These are phyloP conservation scores for Hypoxylon fuscum DNA, from an alignment of 495 filamentous ascomycete species.

Conservation along the genomic window DNA sequence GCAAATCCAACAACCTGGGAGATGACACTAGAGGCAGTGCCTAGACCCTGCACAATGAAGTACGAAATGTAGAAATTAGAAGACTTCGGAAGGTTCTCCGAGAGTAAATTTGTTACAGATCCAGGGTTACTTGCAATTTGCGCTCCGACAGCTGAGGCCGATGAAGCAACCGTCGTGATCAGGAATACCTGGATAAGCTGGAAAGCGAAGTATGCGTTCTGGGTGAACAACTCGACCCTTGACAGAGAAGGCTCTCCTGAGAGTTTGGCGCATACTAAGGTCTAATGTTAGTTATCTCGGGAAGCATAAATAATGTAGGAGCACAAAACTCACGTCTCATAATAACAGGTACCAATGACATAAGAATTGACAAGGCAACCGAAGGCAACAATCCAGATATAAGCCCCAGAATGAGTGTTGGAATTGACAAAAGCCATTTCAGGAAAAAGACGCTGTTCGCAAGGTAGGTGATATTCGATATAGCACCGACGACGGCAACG, in stretches of 20 bases:
- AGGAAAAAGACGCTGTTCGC: constrained; percentile 70
- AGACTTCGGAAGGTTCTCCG: constrained; percentile 76
- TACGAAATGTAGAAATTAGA: constrained; percentile 97
- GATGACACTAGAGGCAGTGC: constrained; percentile 77
- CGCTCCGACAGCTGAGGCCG: constrained; percentile 71
- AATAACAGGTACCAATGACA: constrained; percentile 88
- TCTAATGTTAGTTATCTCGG: constrained; percentile 12
- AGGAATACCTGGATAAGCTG: constrained; percentile 96
- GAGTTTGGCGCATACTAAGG: constrained; percentile 72
- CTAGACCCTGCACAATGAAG: constrained; percentile 91
- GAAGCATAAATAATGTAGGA: not conserved
- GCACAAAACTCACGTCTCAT: constrained; percentile 62
- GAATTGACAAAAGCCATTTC: constrained; percentile 76
- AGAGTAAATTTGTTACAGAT: constrained; percentile 69
- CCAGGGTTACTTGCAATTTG: constrained; percentile 71
- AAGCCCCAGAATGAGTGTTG: constrained; percentile 75
- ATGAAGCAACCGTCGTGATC: constrained; percentile 80
- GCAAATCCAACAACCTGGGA: constrained; percentile 82
- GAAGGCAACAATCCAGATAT: constrained; percentile 86
- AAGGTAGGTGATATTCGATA: constrained; percentile 85
- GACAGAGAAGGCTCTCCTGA: constrained; percentile 81
- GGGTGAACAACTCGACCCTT: constrained; percentile 83
- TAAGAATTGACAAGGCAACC: constrained; percentile 82
- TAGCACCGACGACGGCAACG: constrained; percentile 81
- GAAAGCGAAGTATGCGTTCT: constrained; percentile 94